Evolutionary conservation across 805 yeast genomes (phyloP), one percentile per base, ranked within the genome.

Genomic region (Metahyphopichia silvanorum): DNA sequence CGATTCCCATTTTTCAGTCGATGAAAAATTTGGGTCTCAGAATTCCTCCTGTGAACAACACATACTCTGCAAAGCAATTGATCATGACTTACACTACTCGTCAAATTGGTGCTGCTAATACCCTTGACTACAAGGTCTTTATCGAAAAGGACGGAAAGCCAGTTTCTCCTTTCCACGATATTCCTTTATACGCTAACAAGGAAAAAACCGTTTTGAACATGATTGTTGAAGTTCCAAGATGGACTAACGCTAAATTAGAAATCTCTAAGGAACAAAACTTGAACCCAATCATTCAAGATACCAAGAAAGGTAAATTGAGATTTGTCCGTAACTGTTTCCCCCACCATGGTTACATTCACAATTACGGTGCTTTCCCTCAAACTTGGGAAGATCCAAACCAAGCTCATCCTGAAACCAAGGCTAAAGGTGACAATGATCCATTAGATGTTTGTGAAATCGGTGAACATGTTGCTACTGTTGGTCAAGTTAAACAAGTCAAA

Each of bases 301-400:
- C 94, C 57, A 93, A 93, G 75, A 91, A 93, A 76, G 98, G 97
- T 48, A 83, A 87, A 66, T 78, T 88, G 55, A 81, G 98, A 71
- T 93, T 82, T 51, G 98, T 93, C 39, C 82, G 95, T 72, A 93
- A 93, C 78, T 80, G 95, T 64, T 91, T 91, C 86, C 98, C 98
- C 33, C 95, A 86, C 74, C 95, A 93, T 63, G 98, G 98, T 51
- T 91, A 93, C 74, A 91, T 91, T 50, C 96, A 88, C 73, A 93
- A 93, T 74, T 91, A 91, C 63, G 98, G 98, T 63, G 97, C 97
- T 31, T 84, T 91, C 77, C 98, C 98, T 46, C 97, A 91, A 64
- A 82, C 88, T 29, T 82, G 88, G 88, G 88, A 82, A 62, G 86
- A 82, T 53, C 74, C 74, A 29, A 61, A 86, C 79, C 61, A 77